Evolutionary conservation across 495 filamentous ascomycete species (phyloP).

Genomic region (Penicillium flavigenum): DNA sequence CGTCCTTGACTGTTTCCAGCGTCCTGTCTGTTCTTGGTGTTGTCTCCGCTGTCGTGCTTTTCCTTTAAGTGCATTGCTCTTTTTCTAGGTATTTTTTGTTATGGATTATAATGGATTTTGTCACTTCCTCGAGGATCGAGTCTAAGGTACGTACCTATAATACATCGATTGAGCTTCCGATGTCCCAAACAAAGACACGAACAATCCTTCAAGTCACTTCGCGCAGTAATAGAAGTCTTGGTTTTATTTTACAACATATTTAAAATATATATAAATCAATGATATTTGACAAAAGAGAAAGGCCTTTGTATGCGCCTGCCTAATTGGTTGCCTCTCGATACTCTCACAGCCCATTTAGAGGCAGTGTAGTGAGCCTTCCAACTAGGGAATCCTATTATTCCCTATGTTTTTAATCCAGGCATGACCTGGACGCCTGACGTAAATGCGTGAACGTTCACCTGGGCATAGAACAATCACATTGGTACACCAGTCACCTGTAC

Average conservation of each 20-base stretch:
- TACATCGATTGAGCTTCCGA: not conserved
- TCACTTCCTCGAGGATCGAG: not conserved
- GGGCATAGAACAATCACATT: conserved; percentile 20
- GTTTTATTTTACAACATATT: not conserved
- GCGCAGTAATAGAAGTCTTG: not conserved
- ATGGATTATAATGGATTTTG: not conserved
- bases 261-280: too few relatives aligned
- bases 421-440: conserved; percentile 3
- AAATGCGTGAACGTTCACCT: conserved; percentile 19
- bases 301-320: not conserved
- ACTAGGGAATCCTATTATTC: not conserved
- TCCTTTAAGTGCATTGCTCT: not conserved
- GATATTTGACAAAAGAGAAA: too few relatives aligned
- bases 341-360: not conserved
- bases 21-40: conserved; percentile 1
- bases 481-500: not conserved
- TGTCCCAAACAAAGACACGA: not conserved
- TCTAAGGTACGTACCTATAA: not conserved
- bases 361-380: not conserved
- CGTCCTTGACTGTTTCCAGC: not conserved
- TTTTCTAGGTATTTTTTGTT: not conserved
- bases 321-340: not conserved
- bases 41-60: not conserved
- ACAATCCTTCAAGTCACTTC: not conserved
- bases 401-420: conserved; percentile 12